A percentile compares a stretch with the other conserved stretches of the same genome.
These are phyloP conservation scores for Aspergillus sp. DNA, from an alignment of 2,329 filamentous ascomycete genomes.

Conservation along the genomic window DNA sequence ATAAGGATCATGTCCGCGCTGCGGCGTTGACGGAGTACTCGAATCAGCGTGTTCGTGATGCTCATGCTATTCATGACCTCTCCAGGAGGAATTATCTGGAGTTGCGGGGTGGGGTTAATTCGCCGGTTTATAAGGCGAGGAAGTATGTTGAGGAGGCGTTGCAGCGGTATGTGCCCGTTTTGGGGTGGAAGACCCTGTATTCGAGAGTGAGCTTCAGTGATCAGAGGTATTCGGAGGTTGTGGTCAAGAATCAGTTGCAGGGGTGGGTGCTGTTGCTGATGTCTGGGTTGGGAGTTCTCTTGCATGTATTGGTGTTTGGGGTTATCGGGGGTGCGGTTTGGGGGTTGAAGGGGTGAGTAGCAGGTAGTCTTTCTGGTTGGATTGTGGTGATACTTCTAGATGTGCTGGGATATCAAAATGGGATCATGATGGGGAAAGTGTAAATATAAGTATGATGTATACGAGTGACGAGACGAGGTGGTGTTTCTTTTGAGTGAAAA, in stretches of 20 bases:
- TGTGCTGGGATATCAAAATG: too few species aligned
- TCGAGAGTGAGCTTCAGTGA: slow-evolving; percentile 91
- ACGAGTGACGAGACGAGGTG: too few species aligned
- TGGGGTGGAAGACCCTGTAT: slow-evolving; percentile 93
- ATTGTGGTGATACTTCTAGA: too few species aligned
- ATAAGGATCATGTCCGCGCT: slow-evolving; percentile 28
- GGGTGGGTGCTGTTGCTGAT: too few species aligned
- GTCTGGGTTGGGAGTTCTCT: too few species aligned
- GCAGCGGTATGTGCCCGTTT: slow-evolving; percentile 70
- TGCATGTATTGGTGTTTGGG: too few species aligned
- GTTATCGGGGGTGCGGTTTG: too few species aligned
- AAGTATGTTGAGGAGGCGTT: slow-evolving; percentile 86
- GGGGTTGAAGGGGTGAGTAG: too few species aligned
- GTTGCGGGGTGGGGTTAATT: slow-evolving; percentile 85
- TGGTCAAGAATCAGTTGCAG: slow-evolving; percentile 33
- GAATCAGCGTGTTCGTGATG: slow-evolving; percentile 70
- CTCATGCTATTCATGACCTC: slow-evolving; percentile 87
- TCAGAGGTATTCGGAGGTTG: slow-evolving; percentile 83
- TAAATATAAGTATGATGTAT: too few species aligned
- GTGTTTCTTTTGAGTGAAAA: too few species aligned
- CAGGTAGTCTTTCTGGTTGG: too few species aligned
- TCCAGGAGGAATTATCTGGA: slow-evolving; percentile 90
- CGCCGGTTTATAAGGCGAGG: slow-evolving; percentile 72
- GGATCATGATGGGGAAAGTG: too few species aligned
- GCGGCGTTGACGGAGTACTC: slow-evolving; percentile 73